phyloP scores from a whole-genome alignment of 257 asterid species.

The Solanum raphanifolium region DNA sequence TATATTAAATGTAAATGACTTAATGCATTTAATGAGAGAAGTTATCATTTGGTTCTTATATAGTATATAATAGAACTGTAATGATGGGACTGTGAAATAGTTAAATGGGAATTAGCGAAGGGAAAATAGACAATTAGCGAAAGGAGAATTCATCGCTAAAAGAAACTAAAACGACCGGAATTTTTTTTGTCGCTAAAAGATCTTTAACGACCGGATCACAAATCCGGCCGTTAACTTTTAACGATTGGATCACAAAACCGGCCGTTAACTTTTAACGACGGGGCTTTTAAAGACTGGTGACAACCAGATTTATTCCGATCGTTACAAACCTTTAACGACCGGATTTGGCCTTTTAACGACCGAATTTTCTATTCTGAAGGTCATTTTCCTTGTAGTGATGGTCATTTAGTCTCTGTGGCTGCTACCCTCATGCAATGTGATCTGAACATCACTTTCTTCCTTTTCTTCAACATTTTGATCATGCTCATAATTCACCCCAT shows the following conservation, averaged over 20 bases:
- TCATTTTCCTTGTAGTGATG: no score
- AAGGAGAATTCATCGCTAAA: not conserved
- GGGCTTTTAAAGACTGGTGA: not conserved
- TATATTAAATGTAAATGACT: not conserved
- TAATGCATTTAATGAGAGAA: not conserved
- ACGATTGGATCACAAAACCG: accelerated
- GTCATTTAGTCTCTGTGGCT: no score
- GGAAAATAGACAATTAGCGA: not conserved
- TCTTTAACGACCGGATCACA: not conserved
- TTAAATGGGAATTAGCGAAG: not conserved
- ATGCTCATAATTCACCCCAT: no score
- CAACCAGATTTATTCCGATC: no score
- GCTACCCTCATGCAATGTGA: no score
- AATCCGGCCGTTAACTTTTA: not conserved
- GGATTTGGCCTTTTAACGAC: no score
- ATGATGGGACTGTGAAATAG: not conserved
- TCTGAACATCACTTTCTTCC: no score
- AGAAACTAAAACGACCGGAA: not conserved
- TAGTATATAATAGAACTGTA: no score
- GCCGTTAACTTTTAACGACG: not conserved
- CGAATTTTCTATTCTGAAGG: not conserved
- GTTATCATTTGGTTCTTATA: not conserved
- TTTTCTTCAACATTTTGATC: no score
- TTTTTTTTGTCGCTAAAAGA: no score
- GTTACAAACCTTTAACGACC: no score